Evolutionary conservation across 2,329 filamentous ascomycete species (phyloP), one percentile per base, ranked within the genome.

Genomic region (Xylariales sp.): DNA sequence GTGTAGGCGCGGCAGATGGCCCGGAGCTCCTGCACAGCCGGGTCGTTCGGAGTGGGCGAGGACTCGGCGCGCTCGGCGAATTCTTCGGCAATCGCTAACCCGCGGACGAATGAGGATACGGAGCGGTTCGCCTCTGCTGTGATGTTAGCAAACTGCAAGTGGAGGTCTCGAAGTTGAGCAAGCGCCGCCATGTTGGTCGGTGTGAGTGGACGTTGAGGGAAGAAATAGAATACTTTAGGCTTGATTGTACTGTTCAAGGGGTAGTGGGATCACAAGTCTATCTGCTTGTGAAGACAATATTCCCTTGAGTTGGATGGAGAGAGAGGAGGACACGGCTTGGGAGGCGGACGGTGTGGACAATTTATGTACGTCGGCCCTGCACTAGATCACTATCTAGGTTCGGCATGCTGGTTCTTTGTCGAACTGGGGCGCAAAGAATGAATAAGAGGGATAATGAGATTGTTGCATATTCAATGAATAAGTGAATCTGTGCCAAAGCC

Each of bases 41-140:
- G 34, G 10, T 1, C 5, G 1, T 10, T 2, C 1, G 36, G 39
- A 0, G 39, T 9, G 2, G 48, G 18, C 1, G 28, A 54, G 3
- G 60, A 28, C 0, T 1, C 1, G 14, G 41, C 56, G 14, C 30
- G 16, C 14, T 64, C 50, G 6, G 30, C 5, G 34, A 56, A 16
- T 8, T 70, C 60, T 1, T 70, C 69, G 12, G 62, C 30, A 2
- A 49, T 1, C 0, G 34, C 12, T 0, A 70, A 45, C 66, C 0
- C 60, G 59, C 0, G 56, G n/a, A 70, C 1, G 69, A 46, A n/a
- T 4, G 9, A 0, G 67, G 46, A 16, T 60, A 46, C 2, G 32
- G 66, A 7, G 10, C 41, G 23, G 23, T 23, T 23, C 23, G 23
- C 23, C 2, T 23, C 23, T 7, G 34, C 8, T 1, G 64, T 18